These are phyloP conservation scores for Yamadazyma akitaensis DNA, from an alignment of 805 yeast genomes.

Conservation along the genomic window DNA sequence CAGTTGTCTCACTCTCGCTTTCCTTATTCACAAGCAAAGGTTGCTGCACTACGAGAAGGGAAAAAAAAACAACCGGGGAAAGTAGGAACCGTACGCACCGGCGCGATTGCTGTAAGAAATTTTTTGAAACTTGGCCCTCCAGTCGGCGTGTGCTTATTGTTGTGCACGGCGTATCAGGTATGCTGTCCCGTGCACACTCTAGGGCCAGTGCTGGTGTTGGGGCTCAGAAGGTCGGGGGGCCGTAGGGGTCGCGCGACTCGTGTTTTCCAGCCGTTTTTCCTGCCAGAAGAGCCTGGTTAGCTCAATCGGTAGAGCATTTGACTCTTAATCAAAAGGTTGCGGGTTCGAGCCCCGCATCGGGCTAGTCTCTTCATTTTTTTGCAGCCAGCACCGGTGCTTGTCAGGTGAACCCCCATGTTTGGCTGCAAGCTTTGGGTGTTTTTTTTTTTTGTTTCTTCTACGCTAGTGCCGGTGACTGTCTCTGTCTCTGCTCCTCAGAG, in stretches of 20 bases:
- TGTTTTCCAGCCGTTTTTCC: neutral
- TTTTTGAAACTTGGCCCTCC: too few relatives aligned
- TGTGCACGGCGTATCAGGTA: too few relatives aligned
- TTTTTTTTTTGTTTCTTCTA: too few relatives aligned
- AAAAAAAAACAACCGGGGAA: slow-evolving; percentile 4
- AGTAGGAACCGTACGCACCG: neutral
- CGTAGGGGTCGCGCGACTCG: neutral
- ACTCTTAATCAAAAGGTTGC: slow-evolving; percentile 30
- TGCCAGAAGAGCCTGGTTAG: slow-evolving; percentile 23
- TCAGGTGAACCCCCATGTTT: too few relatives aligned
- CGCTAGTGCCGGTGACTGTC: too few relatives aligned
- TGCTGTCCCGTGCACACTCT: too few relatives aligned
- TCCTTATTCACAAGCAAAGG: slow-evolving; percentile 2
- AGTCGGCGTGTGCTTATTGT: too few relatives aligned
- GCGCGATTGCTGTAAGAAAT: neutral
- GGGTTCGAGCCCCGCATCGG: slow-evolving; percentile 37
- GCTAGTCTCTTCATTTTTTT: slow-evolving; percentile 15
- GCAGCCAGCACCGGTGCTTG: too few relatives aligned
- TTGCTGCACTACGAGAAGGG: slow-evolving; percentile 3
- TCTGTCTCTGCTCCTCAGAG: too few relatives aligned
- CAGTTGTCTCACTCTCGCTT: slow-evolving; percentile 4
- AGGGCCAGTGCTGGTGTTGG: too few relatives aligned
- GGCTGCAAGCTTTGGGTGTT: too few relatives aligned
- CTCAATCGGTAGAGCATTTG: slow-evolving; percentile 30
- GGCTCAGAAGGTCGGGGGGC: too few relatives aligned